These are phyloP conservation scores for Takakia lepidozioides DNA, from an alignment of 225 moss, liverwort and hornwort genomes.

Conservation along the genomic window DNA sequence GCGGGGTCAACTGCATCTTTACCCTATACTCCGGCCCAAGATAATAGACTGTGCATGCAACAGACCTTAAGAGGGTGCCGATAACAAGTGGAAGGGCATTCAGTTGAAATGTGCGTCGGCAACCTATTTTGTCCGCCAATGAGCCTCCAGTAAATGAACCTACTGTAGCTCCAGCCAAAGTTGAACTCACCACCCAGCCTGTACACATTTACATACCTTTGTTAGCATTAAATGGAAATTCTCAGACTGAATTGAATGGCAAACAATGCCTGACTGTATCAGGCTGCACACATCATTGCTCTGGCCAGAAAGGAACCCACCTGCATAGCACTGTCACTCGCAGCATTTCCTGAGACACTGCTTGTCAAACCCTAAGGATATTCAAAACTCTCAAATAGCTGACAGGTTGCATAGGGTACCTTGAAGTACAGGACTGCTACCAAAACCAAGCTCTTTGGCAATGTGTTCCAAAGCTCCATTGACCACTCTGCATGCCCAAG, in stretches of 20 bases:
- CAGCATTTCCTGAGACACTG: too few species aligned
- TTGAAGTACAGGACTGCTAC: constrained; percentile 1
- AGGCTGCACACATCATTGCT: too few species aligned
- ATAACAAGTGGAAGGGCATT: constrained; percentile 75
- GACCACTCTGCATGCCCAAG: constrained; percentile 49
- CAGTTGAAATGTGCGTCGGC: constrained; percentile 83
- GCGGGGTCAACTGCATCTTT: too few species aligned
- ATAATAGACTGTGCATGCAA: too few species aligned
- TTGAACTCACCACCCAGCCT: constrained; percentile 99
- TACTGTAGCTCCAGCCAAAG: constrained; percentile 78
- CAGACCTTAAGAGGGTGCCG: constrained; percentile 83
- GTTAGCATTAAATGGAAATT: too few species aligned
- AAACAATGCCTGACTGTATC: constrained; percentile 69
- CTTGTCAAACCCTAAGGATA: too few species aligned
- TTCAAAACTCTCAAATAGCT: too few species aligned
- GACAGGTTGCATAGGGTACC: too few species aligned
- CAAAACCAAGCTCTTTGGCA: constrained; percentile 63
- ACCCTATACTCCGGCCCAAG: too few species aligned
- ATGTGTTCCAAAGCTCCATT: constrained; percentile 91
- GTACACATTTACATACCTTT: too few species aligned
- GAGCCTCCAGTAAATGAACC: constrained; percentile 95
- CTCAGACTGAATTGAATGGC: neutral
- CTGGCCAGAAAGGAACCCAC: too few species aligned
- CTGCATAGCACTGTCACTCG: too few species aligned
- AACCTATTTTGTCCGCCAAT: constrained; percentile 81